These are phyloP conservation scores for Microdochium nivale DNA, from an alignment of 2,329 filamentous ascomycete genomes.

Conservation along the genomic window DNA sequence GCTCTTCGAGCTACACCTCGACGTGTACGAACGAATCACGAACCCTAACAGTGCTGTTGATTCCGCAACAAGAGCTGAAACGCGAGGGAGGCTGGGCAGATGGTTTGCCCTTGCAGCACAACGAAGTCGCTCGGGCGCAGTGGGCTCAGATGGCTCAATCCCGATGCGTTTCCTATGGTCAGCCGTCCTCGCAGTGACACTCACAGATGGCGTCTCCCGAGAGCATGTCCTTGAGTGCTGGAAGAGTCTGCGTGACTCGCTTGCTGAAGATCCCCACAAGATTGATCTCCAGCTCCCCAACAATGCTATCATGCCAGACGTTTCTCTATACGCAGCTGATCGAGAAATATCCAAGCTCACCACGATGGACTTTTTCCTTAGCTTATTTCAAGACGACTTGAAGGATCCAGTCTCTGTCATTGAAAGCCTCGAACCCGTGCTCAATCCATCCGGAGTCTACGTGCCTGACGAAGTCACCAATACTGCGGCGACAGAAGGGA, in stretches of 20 bases:
- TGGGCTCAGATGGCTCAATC: conserved; percentile 26
- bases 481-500: conserved; percentile 9
- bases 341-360: conserved; percentile 86
- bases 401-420: conserved; percentile 79
- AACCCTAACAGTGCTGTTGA: conserved; percentile 48
- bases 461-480: conserved; percentile 9
- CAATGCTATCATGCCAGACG: conserved; percentile 79
- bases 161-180: conserved; percentile 50
- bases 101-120: conserved; percentile 44
- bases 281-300: conserved; percentile 60
- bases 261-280: conserved; percentile 28
- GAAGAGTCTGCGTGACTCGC: conserved; percentile 46
- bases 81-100: conserved; percentile 37
- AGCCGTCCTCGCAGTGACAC: conserved; percentile 42
- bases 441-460: conserved; percentile 61
- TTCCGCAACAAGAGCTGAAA: conserved; percentile 36
- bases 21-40: conserved; percentile 50
- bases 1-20: conserved; percentile 53
- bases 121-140: conserved; percentile 27
- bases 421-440: conserved; percentile 82
- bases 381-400: conserved; percentile 75
- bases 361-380: conserved; percentile 93
- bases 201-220: conserved; percentile 41
- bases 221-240: conserved; percentile 51
- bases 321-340: conserved; percentile 77